A percentile compares a stretch with the other conserved stretches of the same genome.
Evolutionary conservation across 1,139 yeast genomes (phyloP).

Genomic region (Suzukiozyma palmioleophila): DNA sequence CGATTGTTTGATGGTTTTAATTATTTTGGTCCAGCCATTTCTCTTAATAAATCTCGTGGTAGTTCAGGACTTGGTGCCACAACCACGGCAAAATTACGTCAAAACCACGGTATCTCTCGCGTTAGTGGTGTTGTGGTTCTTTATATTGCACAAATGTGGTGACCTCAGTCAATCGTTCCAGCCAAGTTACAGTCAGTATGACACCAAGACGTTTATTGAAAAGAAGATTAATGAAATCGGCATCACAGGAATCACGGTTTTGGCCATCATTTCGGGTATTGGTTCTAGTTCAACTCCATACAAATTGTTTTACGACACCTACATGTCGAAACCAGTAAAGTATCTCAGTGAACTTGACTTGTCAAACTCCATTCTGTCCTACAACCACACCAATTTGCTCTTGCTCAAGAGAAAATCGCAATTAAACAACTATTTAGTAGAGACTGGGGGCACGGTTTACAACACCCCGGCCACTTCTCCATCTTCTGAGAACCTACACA

Average conservation of each 20-base stretch:
- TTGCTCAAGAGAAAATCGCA: constrained; percentile 30
- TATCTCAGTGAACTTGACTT: constrained; percentile 19
- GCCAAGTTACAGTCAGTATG: constrained; percentile 13
- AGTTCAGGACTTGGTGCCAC: constrained; percentile 25
- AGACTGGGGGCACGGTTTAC: constrained; percentile 26
- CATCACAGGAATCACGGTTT: constrained; percentile 65
- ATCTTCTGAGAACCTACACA: constrained; percentile 12
- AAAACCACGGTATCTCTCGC: constrained; percentile 11
- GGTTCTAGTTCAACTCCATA: constrained; percentile 70
- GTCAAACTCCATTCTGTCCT: constrained; percentile 29
- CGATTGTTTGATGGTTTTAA: constrained; percentile 26
- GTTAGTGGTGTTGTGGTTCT: constrained; percentile 25
- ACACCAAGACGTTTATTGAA: constrained; percentile 27
- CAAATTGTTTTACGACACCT: constrained; percentile 12
- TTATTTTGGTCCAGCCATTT: constrained; percentile 32
- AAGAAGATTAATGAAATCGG: constrained; percentile 57
- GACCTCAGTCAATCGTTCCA: constrained; percentile 28
- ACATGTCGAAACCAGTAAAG: constrained; percentile 3
- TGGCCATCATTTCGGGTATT: constrained; percentile 69
- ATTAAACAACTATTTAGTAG: constrained; percentile 18
- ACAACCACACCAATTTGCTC: constrained; percentile 36
- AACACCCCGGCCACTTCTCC: constrained; percentile 14
- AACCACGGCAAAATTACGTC: constrained; percentile 6
- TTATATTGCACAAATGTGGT: constrained; percentile 34
- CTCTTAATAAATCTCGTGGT: constrained; percentile 27